Base-by-base conservation (phyloP, 371 early-diverging fungal species). In the Lichtheimia ornata region DNA sequence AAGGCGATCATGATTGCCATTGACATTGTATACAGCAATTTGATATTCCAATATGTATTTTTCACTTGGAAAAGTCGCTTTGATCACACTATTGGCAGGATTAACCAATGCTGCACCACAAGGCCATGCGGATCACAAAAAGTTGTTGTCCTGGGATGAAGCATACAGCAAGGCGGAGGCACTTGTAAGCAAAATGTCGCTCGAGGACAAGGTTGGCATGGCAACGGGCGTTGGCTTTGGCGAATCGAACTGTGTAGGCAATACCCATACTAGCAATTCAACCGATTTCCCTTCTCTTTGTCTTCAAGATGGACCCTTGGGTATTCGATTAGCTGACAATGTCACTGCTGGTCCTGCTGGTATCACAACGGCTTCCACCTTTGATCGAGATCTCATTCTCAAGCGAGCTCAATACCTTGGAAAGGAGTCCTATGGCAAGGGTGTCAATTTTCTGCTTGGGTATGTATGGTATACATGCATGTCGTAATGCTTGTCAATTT, bases 301-400 rank as follows among this genome's bases (percentile, higher is more conserved):
- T 59, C 63, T 81, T 13, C 84, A 85, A 59, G 86, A 87, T 71
- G 66, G 77, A 12, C 88, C 87, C n/a, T 56, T 77, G 7, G 88
- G 86, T 28, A 59, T 83, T 28, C 79, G 82, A 6, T 79, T 68
- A 51, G 77, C 73, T 5, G 50, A 61, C 50, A 64, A 69, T 53
- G 66, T 64, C 17, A 73, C 82, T 11, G 79, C 80, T 3, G 58
- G 85, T 59, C 78, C 81, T 0, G 64, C 84, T 22, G 79, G 77
- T 20, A 70, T 84, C 54, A 86, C 78, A 55, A 74, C 77, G 20
- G 85, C 85, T 53, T 75, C 84, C 7, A 74, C 81, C 0, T 85
- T 76, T 54, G 84, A 85, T 65, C 73, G 70, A 28, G 35, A 60
- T 0, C 66, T 80, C 5, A 79, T 87, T 45, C 53, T 52, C 28